A percentile compares a stretch with the other conserved stretches of the same genome.
phyloP scores from a whole-genome alignment of 1,284 basidiomycete species.

The Pisolithus thermaeus region DNA sequence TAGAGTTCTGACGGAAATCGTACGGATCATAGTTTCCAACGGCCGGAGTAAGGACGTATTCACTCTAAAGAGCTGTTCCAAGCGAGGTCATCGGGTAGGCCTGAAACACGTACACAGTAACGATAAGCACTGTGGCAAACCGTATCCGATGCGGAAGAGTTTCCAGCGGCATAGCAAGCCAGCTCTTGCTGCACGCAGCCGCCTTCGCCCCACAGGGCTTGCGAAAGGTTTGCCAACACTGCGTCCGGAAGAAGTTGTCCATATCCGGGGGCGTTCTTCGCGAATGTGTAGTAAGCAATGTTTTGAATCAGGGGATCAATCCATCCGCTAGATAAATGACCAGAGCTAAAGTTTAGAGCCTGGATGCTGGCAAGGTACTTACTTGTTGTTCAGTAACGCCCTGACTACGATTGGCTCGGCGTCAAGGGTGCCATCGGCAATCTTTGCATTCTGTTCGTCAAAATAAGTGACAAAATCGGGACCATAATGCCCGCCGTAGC shows the following conservation, averaged over 20 bases:
- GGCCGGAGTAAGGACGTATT: conserved; percentile 45
- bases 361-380: conserved; percentile 3
- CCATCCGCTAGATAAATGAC: conserved; percentile 45
- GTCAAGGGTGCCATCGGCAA: conserved; percentile 40
- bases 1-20: conserved; percentile 53
- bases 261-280: conserved; percentile 57
- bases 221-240: conserved; percentile 43
- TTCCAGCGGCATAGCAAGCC: conserved; percentile 51
- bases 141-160: conserved; percentile 35
- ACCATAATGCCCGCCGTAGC: conserved; percentile 66
- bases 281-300: conserved; percentile 55
- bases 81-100: background rate
- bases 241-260: conserved; percentile 48
- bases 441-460: conserved; percentile 56
- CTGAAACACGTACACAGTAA: conserved; percentile 45
- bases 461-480: conserved; percentile 62
- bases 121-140: conserved; percentile 48
- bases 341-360: background rate
- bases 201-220: conserved; percentile 39
- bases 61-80: conserved; percentile 28
- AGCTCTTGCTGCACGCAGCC: conserved; percentile 50
- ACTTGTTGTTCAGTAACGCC: conserved; percentile 53
- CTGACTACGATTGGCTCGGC: conserved; percentile 40
- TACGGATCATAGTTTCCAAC: conserved; percentile 47
- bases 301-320: conserved; percentile 61